These are phyloP conservation scores for Clavulina sp. DNA, from an alignment of 768 basidiomycete species.

Conservation along the genomic window DNA sequence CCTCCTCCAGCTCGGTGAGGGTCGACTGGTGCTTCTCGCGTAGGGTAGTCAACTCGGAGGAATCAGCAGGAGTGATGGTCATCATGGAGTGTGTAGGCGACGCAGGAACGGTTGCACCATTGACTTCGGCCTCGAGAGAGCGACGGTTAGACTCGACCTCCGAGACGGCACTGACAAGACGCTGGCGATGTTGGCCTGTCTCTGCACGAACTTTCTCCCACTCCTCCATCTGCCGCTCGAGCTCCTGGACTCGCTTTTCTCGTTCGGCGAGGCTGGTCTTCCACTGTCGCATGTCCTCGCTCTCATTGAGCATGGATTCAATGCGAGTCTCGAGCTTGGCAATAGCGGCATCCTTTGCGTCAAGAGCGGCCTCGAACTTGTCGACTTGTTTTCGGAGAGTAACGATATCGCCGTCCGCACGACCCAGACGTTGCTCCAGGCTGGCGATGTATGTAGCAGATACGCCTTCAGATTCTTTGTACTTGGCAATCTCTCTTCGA, in stretches of 20 bases:
- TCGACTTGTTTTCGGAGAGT: slow-evolving; percentile 54
- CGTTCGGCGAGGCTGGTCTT: slow-evolving; percentile 68
- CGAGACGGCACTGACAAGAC: slow-evolving; percentile 48
- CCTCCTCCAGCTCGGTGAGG: slow-evolving; percentile 56
- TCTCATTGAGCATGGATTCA: slow-evolving; percentile 32
- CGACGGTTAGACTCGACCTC: slow-evolving; percentile 55
- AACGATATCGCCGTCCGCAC: slow-evolving; percentile 61
- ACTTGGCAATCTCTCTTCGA: slow-evolving; percentile 60
- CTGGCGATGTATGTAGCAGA: slow-evolving; percentile 70
- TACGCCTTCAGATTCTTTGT: slow-evolving; percentile 56
- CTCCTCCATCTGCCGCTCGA: slow-evolving; percentile 63
- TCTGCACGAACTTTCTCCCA: slow-evolving; percentile 59
- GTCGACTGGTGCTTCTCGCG: slow-evolving; percentile 70
- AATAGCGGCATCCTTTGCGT: slow-evolving; percentile 55
- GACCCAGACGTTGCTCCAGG: slow-evolving; percentile 63
- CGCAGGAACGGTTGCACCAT: slow-evolving; percentile 1
- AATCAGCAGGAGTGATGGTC: not conserved
- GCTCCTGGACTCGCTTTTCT: slow-evolving; percentile 52
- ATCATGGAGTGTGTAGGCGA: not conserved
- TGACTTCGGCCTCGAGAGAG: slow-evolving; percentile 36
- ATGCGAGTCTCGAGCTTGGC: slow-evolving; percentile 52
- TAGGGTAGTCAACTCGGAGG: slow-evolving; percentile 21
- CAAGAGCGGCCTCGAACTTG: slow-evolving; percentile 56
- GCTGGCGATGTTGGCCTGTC: slow-evolving; percentile 44
- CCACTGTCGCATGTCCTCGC: slow-evolving; percentile 66